Evolutionary conservation across 345 rosid genomes (phyloP), one percentile per base, ranked within the genome.

Genomic region (Melastoma malabathricum): DNA sequence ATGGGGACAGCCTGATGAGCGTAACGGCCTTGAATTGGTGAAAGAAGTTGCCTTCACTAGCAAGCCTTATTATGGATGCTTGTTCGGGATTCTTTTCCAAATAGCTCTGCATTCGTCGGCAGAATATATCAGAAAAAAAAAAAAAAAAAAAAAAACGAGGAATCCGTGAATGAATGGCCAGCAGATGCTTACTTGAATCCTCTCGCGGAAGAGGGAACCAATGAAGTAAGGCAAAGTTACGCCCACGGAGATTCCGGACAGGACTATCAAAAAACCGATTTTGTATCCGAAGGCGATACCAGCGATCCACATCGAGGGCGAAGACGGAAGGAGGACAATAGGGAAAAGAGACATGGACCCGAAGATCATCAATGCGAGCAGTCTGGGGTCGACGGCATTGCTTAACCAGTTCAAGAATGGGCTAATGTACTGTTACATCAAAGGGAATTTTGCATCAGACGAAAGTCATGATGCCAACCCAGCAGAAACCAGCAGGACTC

Each of bases 291-390:
- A 74, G 43, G 69, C 31, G 70, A 69, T 57, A 51, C 78, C 72
- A 0, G 72, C 75, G 23, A 67, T 43, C 78, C 78, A 74, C 58
- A 74, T 46, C 1, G 75, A 59, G n/a, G 78, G 78, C 1, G 75
- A 54, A 1, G 75, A 63, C 7, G 78, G 75, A 20, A 74, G 18
- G 23, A 68, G 61, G n/a, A 74, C 0, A 18, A 41, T 1, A 0
- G 75, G 79, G 22, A 70, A 67, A 19, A 67, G 0, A 0, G 70
- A 50, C 25, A 67, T 19, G 2, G 68, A 58, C 51, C 64, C 63
- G 47, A 69, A 64, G 29, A 66, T 45, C 38, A 64, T 20, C 18
- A 61, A 23, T 2, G 66, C 65, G 18, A 57, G 53, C 29, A 49
- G 51, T 43, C 45, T 51, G 20, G 44, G 39, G 46, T 54, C 64